A percentile compares a stretch with the other conserved stretches of the same genome.
Evolutionary conservation across 2,329 filamentous ascomycete genomes (phyloP).

Genomic region (Colletotrichum coccodes): DNA sequence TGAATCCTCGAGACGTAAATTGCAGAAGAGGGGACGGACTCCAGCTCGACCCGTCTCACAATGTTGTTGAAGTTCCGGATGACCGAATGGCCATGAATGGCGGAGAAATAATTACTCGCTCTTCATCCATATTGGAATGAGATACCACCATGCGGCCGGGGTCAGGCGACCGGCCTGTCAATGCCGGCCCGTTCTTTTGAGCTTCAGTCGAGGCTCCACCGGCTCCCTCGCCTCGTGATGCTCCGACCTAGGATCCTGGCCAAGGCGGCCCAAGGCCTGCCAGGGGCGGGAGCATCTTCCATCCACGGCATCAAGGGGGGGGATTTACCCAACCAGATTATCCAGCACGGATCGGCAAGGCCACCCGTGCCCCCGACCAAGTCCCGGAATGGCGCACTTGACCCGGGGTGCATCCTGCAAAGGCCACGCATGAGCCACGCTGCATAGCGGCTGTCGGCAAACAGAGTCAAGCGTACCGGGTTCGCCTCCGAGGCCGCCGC

Average conservation of each 20-base stretch:
- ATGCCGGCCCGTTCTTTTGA: background rate
- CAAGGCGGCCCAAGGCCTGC: background rate
- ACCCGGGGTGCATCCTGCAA: background rate
- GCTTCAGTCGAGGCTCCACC: background rate
- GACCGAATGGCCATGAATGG: background rate
- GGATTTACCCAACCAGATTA: background rate
- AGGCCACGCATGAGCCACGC: background rate
- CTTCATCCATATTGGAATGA: background rate
- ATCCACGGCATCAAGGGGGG: slow-evolving; percentile 2
- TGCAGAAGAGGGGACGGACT: no score
- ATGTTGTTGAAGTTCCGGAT: background rate
- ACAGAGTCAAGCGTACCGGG: background rate
- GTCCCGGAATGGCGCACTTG: background rate
- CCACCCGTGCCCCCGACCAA: background rate
- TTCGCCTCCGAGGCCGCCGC: background rate
- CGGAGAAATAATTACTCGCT: background rate
- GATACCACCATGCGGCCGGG: background rate
- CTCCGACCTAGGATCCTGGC: background rate
- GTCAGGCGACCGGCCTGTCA: background rate
- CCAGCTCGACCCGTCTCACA: background rate
- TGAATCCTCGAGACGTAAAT: background rate
- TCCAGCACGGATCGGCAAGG: slow-evolving; percentile 9
- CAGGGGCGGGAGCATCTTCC: slow-evolving; percentile 6
- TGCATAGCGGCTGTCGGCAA: slow-evolving; percentile 10
- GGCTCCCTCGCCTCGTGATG: background rate